Percentiles rank a stretch among this genome's conserved stretches.
Conservation (phyloP, 768 basidiomycete species). For the Saitozyma podzolica region DNA sequence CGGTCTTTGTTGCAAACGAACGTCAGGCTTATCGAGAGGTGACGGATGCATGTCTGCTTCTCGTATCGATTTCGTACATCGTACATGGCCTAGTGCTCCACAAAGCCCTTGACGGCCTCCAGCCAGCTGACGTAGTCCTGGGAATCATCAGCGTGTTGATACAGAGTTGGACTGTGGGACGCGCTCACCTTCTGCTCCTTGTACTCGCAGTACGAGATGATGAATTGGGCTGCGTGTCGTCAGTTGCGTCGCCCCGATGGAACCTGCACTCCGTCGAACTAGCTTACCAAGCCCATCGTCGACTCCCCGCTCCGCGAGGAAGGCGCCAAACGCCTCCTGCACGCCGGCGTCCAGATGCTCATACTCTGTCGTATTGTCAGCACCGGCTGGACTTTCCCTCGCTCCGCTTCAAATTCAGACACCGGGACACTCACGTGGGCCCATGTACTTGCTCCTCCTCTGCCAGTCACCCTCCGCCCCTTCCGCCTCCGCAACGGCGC, state of each 20-base stretch:
- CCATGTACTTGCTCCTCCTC: constrained; percentile 85
- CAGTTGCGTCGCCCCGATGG: not conserved
- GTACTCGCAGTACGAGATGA: constrained; percentile 80
- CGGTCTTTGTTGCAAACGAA: not conserved
- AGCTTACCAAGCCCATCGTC: constrained; percentile 62
- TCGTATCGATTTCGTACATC: no score
- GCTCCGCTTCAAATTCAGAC: not conserved
- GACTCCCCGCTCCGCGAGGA: constrained; percentile 84
- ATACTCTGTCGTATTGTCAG: constrained; percentile 59
- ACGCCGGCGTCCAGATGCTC: constrained; percentile 82
- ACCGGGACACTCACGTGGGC: constrained; percentile 66
- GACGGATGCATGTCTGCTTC: no score
- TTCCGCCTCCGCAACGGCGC: constrained; percentile 71
- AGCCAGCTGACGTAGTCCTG: constrained; percentile 94
- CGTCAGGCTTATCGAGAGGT: no score
- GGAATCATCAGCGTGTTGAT: constrained; percentile 8
- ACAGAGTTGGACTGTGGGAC: constrained; percentile 2
- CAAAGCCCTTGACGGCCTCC: constrained; percentile 73
- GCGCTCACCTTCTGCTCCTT: constrained; percentile 84
- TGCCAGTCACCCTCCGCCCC: constrained; percentile 92
- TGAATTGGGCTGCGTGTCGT: constrained; percentile 65
- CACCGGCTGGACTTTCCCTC: not conserved
- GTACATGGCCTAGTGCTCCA: constrained; percentile 57
- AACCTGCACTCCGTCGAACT: constrained; percentile 10
- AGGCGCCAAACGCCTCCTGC: constrained; percentile 89